Evolutionary conservation across 495 filamentous ascomycete genomes (phyloP).

Genomic region (Hypoxylon trugodes): DNA sequence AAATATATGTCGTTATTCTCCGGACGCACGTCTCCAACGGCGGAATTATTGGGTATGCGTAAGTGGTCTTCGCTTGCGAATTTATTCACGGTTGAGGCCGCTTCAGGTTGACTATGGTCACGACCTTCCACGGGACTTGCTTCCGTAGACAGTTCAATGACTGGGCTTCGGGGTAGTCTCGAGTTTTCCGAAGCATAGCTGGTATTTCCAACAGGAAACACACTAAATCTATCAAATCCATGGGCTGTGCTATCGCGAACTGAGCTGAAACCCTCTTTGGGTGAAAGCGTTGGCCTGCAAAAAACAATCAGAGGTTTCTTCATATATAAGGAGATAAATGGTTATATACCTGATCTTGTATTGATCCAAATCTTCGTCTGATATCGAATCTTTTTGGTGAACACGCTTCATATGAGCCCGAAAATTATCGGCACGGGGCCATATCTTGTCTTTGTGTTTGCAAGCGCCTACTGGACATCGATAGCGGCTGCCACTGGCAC

Average conservation of each 20-base stretch:
- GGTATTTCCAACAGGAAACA: neutral
- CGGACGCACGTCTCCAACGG: neutral
- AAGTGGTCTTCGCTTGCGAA: neutral
- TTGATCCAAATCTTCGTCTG: constrained; percentile 58
- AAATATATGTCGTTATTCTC: neutral
- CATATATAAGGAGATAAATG: neutral
- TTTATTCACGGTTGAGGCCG: constrained; percentile 3
- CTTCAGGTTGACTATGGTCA: constrained; percentile 23
- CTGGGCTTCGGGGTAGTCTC: constrained; percentile 9
- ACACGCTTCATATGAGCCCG: constrained; percentile 83
- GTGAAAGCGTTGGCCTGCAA: constrained; percentile 6
- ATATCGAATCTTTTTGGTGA: constrained; percentile 55
- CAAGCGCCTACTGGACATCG: constrained; percentile 73
- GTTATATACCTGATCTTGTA: constrained; percentile 63
- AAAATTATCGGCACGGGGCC: constrained; percentile 94
- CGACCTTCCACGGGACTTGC: constrained; percentile 13
- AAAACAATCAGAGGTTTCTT: constrained; percentile 24
- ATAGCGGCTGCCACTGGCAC: constrained; percentile 66
- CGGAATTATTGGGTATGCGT: neutral
- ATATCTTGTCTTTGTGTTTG: constrained; percentile 73
- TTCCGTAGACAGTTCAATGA: constrained; percentile 16
- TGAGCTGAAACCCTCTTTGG: constrained; percentile 10
- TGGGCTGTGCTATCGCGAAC: constrained; percentile 10
- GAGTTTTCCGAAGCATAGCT: constrained; percentile 4
- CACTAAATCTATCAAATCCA: constrained; percentile 5